Evolutionary conservation across 805 yeast genomes (phyloP).

Genomic region (Nematodospora valgi): DNA sequence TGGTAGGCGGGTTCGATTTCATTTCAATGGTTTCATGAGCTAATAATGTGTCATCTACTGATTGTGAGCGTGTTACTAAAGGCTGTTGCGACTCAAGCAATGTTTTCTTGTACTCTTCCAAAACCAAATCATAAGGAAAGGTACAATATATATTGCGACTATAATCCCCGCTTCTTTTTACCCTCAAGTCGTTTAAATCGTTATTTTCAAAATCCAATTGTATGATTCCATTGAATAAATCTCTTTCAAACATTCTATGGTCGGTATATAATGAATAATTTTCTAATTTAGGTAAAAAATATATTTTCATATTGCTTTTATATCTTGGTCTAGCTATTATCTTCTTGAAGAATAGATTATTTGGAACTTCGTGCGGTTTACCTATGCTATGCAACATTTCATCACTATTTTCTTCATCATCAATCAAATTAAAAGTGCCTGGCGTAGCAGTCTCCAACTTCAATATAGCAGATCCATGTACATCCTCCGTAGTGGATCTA

Average conservation of each 20-base stretch:
- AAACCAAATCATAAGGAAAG: conserved; percentile 14
- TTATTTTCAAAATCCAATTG: conserved; percentile 21
- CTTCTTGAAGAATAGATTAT: conserved; percentile 51
- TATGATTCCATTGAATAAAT: conserved; percentile 47
- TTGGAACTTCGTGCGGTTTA: conserved; percentile 39
- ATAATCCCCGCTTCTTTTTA: neutral
- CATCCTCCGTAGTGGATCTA: conserved; percentile 50
- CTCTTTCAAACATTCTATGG: conserved; percentile 49
- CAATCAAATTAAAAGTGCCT: conserved; percentile 48
- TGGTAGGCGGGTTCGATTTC: neutral
- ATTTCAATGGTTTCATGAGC: too few species aligned
- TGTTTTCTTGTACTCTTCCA: conserved; percentile 8
- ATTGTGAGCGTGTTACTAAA: too few species aligned
- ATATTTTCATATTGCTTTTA: conserved; percentile 62
- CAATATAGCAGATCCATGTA: conserved; percentile 49
- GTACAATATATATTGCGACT: conserved; percentile 12
- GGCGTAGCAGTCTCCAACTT: conserved; percentile 56
- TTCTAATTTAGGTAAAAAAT: conserved; percentile 42
- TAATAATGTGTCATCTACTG: too few species aligned
- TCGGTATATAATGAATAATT: conserved; percentile 45
- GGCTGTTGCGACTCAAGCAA: conserved; percentile 3
- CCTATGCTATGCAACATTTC: conserved; percentile 41
- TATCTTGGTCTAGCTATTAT: conserved; percentile 60
- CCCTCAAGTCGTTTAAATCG: conserved; percentile 3
- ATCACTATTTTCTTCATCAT: conserved; percentile 42